A percentile compares a stretch with the other conserved stretches of the same genome.
phyloP scores from a whole-genome alignment of 2,329 filamentous ascomycete genomes.

The Alternaria arborescens region DNA sequence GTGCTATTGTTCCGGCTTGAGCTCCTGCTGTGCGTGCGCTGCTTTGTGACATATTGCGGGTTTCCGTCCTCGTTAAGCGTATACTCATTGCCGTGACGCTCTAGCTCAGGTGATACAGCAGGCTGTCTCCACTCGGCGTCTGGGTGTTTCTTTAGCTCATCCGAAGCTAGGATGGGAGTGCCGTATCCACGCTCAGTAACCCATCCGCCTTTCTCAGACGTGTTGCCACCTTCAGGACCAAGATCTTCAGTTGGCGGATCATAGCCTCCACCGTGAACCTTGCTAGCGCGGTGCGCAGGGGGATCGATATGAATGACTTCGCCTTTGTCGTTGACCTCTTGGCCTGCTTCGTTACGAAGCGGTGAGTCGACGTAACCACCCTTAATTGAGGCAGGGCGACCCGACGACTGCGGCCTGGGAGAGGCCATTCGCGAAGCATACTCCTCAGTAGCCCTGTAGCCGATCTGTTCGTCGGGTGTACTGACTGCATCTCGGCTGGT shows the following conservation, averaged over 20 bases:
- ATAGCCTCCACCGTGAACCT: constrained; percentile 59
- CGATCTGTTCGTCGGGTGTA: constrained; percentile 90
- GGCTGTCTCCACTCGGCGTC: constrained; percentile 75
- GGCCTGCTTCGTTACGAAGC: constrained; percentile 58
- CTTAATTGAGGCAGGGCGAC: constrained; percentile 56
- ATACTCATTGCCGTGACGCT: constrained; percentile 65
- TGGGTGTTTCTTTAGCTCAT: constrained; percentile 81
- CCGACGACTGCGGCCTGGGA: constrained; percentile 65
- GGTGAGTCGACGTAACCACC: constrained; percentile 60
- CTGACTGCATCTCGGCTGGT: constrained; percentile 69
- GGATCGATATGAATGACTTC: constrained; percentile 82
- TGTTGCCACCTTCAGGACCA: constrained; percentile 56
- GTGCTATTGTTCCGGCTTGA: constrained; percentile 66
- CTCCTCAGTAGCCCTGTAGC: constrained; percentile 85
- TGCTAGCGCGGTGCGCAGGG: constrained; percentile 58
- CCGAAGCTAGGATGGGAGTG: constrained; percentile 85
- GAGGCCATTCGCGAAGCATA: constrained; percentile 79
- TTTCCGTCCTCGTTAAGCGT: constrained; percentile 56
- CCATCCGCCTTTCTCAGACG: constrained; percentile 58
- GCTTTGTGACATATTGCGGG: constrained; percentile 58
- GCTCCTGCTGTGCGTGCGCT: constrained; percentile 61
- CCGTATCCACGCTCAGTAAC: constrained; percentile 70
- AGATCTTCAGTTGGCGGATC: constrained; percentile 63
- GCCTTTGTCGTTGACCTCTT: constrained; percentile 61
- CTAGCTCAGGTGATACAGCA: constrained; percentile 76